phyloP scores from a whole-genome alignment of 805 yeast species.

The Diddensiella caesifluorescens region DNA sequence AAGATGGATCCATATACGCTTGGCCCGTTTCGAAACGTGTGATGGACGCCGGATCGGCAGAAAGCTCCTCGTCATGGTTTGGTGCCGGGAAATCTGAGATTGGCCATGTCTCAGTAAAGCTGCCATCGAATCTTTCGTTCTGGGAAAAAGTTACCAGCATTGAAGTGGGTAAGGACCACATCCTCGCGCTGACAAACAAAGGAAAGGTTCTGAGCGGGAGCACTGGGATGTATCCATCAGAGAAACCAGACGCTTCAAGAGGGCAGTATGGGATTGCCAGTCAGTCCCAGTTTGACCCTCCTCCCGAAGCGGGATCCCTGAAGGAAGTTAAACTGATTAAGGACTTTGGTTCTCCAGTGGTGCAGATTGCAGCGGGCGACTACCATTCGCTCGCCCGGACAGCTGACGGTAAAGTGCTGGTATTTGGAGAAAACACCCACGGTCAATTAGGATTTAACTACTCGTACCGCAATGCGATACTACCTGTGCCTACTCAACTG shows the following conservation, averaged over 20 bases:
- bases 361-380: conserved; percentile 65
- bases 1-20: conserved; percentile 32
- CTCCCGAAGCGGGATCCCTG: conserved; percentile 45
- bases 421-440: conserved; percentile 77
- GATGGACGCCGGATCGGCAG: not conserved
- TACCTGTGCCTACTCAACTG: conserved; percentile 63
- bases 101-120: conserved; percentile 2
- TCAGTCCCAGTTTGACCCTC: conserved; percentile 56
- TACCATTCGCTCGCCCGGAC: conserved; percentile 71
- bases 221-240: conserved; percentile 40
- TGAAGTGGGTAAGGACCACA: conserved; percentile 60
- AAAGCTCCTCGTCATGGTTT: conserved; percentile 16
- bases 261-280: conserved; percentile 87
- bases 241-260: conserved; percentile 26
- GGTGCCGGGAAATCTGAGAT: not conserved
- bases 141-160: conserved; percentile 52
- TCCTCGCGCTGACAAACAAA: conserved; percentile 53
- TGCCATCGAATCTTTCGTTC: conserved; percentile 24
- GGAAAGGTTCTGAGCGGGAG: conserved; percentile 62
- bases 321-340: conserved; percentile 57
- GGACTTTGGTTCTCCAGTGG: conserved; percentile 39
- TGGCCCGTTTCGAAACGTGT: conserved; percentile 10
- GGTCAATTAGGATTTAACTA: conserved; percentile 83
- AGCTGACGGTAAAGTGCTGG: conserved; percentile 60
- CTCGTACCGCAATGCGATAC: conserved; percentile 56